These are phyloP conservation scores for Penicillium sp. DNA, from an alignment of 2,329 filamentous ascomycete genomes.

Conservation along the genomic window DNA sequence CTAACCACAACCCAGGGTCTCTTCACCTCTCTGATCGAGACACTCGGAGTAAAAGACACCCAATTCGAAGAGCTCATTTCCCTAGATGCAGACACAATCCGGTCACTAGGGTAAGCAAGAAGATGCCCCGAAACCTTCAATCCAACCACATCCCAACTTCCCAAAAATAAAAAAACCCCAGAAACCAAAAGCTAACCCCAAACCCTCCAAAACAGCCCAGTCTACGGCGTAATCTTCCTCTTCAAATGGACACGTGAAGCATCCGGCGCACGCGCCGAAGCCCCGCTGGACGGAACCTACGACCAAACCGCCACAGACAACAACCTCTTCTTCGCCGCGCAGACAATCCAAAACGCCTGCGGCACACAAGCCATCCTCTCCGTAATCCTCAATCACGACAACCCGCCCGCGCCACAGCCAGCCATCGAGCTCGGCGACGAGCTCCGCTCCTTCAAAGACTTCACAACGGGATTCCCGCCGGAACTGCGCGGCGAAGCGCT, in stretches of 20 bases:
- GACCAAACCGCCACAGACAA: constrained; percentile 69
- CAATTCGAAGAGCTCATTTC: constrained; percentile 96
- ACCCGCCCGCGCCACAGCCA: constrained; percentile 24
- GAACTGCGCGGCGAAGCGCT: constrained; percentile 70
- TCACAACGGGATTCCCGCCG: constrained; percentile 77
- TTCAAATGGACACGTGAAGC: constrained; percentile 70
- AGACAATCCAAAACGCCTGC: constrained; percentile 98
- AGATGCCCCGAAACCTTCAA: neutral
- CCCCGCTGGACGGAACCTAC: constrained; percentile 76
- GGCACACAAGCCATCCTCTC: constrained; percentile 93
- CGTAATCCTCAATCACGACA: constrained; percentile 79
- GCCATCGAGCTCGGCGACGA: constrained; percentile 67
- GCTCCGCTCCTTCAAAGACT: constrained; percentile 78
- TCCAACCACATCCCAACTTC: constrained; percentile 3
- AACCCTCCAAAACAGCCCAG: constrained; percentile 52
- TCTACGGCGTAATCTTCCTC: constrained; percentile 97
- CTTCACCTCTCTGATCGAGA: constrained; percentile 93
- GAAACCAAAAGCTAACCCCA: constrained; percentile 3
- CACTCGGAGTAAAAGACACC: constrained; percentile 84
- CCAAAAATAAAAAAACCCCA: neutral
- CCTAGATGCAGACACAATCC: constrained; percentile 67
- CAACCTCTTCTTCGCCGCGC: constrained; percentile 83
- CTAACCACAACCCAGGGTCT: constrained; percentile 62
- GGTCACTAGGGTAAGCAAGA: constrained; percentile 40
- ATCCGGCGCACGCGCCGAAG: constrained; percentile 65